phyloP scores from a whole-genome alignment of 2,329 filamentous ascomycete genomes.

The Cercospora sp. region DNA sequence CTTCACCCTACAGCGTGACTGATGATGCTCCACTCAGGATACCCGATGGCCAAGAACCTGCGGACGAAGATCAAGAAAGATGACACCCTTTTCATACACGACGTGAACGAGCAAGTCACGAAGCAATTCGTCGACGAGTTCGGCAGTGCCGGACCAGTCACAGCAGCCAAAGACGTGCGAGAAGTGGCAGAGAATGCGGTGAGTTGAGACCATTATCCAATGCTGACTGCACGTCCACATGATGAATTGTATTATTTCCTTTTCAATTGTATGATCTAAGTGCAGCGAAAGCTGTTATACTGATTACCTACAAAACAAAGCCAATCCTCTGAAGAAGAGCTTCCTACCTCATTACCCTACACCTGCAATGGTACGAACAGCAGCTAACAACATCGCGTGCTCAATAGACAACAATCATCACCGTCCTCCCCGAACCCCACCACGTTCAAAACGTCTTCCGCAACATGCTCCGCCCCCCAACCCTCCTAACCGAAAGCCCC shows the following conservation, averaged over 20 bases:
- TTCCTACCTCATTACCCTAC: neutral
- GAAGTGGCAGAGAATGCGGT: conserved; percentile 68
- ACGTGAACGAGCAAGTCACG: conserved; percentile 61
- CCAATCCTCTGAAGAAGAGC: conserved; percentile 68
- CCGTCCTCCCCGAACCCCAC: conserved; percentile 82
- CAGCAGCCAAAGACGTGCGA: conserved; percentile 57
- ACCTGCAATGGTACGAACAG: neutral
- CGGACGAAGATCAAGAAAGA: conserved; percentile 63
- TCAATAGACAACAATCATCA: conserved; percentile 76
- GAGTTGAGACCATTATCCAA: conserved; percentile 40
- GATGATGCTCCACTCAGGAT: conserved; percentile 52
- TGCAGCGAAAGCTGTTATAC: conserved; percentile 57
- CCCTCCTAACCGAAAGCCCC: conserved; percentile 51
- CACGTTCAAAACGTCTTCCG: conserved; percentile 84
- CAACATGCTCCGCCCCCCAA: conserved; percentile 65
- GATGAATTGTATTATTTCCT: conserved; percentile 31
- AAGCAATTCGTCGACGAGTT: conserved; percentile 59
- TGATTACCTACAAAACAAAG: conserved; percentile 66
- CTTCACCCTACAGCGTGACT: conserved; percentile 21
- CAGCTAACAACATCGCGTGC: conserved; percentile 1
- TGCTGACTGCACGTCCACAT: conserved; percentile 6
- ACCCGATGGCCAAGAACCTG: conserved; percentile 71
- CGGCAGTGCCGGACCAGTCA: conserved; percentile 45
- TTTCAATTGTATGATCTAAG: conserved; percentile 70
- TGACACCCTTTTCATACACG: conserved; percentile 65